Base-by-base conservation (phyloP, 1,284 basidiomycete species). In the Leucoagaricus sp. region DNA sequence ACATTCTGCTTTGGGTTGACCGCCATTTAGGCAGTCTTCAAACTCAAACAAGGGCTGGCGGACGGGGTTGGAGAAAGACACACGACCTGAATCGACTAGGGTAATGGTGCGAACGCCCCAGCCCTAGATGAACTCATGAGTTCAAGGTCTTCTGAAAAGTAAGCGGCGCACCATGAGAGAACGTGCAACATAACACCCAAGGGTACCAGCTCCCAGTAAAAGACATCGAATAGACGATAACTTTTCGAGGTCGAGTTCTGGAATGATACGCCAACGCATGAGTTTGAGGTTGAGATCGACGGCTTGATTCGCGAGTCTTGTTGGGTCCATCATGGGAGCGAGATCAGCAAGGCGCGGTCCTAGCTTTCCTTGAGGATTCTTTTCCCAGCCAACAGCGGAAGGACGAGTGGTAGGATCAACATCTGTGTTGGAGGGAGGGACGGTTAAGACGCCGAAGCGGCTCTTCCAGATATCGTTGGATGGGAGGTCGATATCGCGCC, bases 191-290 rank as follows among this genome's bases (percentile, higher is more conserved):
- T 98, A 98, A 71, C 97, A 99, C 0, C 97, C 97, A 12, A 99
- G 78, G 0, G 97, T 99, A 0, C 97, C 96, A 0, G 96, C 95
- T 3, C 96, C 97, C 0, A 99, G 84, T 1, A 98, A 75, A 1
- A 99, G 76, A 69, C 93, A 97, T 49, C 78, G 84, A 0, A 94
- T 94, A 0, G 71, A 69, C 1, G 93, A 85, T 25, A 99, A 83
- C 71, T 87, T 92, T 51, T 97, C 95, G 6, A 99, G 80, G 61
- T 98, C 83, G 45, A 99, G 84, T 0, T 84, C 77, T 1, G 97
- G 96, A 45, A 99, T 78, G 61, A 99, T 95, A 8, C 96, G 83
- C 96, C 96, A 99, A 28, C 94, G 84, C 96, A 99, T 98, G 23
- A 99, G 82, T 71, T 98, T 98, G 52, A 99, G 78, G 68, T 99